phyloP scores from a whole-genome alignment of 2,329 filamentous ascomycete genomes.

The Neofusicoccum cordaticola region DNA sequence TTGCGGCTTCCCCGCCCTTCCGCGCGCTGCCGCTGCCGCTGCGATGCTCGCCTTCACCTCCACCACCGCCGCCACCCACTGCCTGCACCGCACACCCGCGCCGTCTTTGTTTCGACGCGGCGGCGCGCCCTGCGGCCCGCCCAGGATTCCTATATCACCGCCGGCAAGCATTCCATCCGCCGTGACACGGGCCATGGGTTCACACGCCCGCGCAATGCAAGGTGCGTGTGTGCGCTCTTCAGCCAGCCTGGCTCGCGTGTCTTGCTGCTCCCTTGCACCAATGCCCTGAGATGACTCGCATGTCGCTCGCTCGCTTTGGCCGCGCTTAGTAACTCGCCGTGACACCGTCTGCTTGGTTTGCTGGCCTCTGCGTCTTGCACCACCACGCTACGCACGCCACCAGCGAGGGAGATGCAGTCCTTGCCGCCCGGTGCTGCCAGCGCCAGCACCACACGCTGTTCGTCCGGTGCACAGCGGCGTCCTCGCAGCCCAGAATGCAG shows the following conservation, averaged over 20 bases:
- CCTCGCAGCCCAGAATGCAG: neutral
- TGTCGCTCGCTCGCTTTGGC: slow-evolving; percentile 4
- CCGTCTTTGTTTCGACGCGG: neutral
- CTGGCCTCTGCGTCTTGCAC: slow-evolving; percentile 1
- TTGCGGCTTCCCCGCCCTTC: neutral
- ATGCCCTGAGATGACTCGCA: neutral
- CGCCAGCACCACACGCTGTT: neutral
- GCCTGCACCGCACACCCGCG: neutral
- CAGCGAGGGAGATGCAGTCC: slow-evolving; percentile 12
- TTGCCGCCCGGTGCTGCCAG: slow-evolving; percentile 5
- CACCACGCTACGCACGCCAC: slow-evolving; percentile 4
- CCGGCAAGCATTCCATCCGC: neutral
- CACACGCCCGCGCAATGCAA: neutral
- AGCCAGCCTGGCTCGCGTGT: slow-evolving; percentile 12
- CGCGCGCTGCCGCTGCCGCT: too few species aligned
- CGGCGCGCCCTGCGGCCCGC: neutral
- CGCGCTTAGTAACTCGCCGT: neutral
- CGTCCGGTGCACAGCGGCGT: neutral
- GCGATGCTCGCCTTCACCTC: neutral
- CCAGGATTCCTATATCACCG: neutral
- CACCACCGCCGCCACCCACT: neutral
- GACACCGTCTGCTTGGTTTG: neutral
- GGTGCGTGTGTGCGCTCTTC: slow-evolving; percentile 12
- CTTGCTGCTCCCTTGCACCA: slow-evolving; percentile 11
- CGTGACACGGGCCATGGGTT: neutral